Conservation (phyloP, 1,139 yeast genomes). For the Yamadazyma blattariae region DNA sequence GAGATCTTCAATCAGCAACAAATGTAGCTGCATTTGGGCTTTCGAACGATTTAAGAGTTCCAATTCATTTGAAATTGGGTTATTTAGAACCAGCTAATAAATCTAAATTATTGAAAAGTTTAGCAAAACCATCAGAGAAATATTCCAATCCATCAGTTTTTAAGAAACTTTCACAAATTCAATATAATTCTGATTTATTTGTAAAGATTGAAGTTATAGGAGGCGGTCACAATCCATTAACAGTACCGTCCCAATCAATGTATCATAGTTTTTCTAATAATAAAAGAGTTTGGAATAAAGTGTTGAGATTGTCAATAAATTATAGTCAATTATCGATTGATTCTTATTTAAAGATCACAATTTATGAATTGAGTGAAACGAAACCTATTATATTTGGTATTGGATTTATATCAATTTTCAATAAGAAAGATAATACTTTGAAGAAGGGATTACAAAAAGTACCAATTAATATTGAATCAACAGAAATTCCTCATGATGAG, state of each 20-base stretch:
- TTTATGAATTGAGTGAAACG: conserved; percentile 64
- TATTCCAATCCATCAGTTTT: conserved; percentile 53
- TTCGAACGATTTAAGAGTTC: conserved; percentile 66
- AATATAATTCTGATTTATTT: conserved; percentile 57
- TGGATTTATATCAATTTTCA: conserved; percentile 61
- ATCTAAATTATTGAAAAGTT: conserved; percentile 19
- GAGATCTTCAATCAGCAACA: not conserved
- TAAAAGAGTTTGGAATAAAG: conserved; percentile 47
- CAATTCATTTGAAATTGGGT: conserved; percentile 39
- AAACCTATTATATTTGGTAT: conserved; percentile 52
- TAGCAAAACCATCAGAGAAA: conserved; percentile 52
- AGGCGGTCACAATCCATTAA: conserved; percentile 54
- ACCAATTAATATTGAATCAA: conserved; percentile 16
- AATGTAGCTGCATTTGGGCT: conserved; percentile 66
- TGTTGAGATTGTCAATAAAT: conserved; percentile 68
- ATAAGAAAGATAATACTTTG: conserved; percentile 28
- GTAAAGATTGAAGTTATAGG: conserved; percentile 60
- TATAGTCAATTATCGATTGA: conserved; percentile 67
- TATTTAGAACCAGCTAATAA: conserved; percentile 26
- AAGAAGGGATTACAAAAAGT: conserved; percentile 41
- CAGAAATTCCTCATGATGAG: conserved; percentile 2
- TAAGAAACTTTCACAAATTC: conserved; percentile 49
- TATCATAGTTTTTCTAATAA: conserved; percentile 56
- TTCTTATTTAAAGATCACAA: conserved; percentile 56
- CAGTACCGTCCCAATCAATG: conserved; percentile 66